A percentile compares a stretch with the other conserved stretches of the same genome.
Evolutionary conservation across 176 grass and related monocot genomes (phyloP).

Genomic region (Zea luxurians): DNA sequence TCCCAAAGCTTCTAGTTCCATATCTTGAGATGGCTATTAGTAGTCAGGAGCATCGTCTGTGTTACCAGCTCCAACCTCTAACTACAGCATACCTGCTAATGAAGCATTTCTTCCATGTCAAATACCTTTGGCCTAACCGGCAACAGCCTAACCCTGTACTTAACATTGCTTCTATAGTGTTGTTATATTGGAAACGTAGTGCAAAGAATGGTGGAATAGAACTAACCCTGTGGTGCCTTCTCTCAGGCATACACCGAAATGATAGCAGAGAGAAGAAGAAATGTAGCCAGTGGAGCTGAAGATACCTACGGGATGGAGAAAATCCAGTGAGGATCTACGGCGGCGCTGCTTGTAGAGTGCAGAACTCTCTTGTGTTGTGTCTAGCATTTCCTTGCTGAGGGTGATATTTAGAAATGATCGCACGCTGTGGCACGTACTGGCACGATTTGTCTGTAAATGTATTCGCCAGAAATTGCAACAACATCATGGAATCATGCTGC

Average conservation of each 20-base stretch:
- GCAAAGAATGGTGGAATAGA: background rate
- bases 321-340: slow-evolving; percentile 28
- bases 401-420: slow-evolving; percentile 24
- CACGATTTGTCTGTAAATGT: slow-evolving; percentile 10
- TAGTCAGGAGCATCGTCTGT: background rate
- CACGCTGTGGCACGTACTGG: background rate
- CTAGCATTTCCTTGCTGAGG: background rate
- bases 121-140: background rate
- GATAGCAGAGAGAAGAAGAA: slow-evolving; percentile 86
- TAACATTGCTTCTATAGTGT: background rate
- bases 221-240: slow-evolving; percentile 19
- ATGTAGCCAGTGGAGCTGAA: slow-evolving; percentile 75
- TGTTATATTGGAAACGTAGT: background rate
- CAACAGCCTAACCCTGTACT: background rate
- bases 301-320: slow-evolving; percentile 88
- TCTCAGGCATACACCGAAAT: slow-evolving; percentile 83
- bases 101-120: background rate
- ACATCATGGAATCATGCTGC: background rate
- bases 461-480: background rate
- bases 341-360: background rate
- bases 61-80: background rate
- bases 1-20: background rate
- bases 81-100: background rate
- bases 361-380: background rate
- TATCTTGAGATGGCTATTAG: background rate